phyloP scores from a whole-genome alignment of 208 protist genomes.

The Leishmania guyanensis region DNA sequence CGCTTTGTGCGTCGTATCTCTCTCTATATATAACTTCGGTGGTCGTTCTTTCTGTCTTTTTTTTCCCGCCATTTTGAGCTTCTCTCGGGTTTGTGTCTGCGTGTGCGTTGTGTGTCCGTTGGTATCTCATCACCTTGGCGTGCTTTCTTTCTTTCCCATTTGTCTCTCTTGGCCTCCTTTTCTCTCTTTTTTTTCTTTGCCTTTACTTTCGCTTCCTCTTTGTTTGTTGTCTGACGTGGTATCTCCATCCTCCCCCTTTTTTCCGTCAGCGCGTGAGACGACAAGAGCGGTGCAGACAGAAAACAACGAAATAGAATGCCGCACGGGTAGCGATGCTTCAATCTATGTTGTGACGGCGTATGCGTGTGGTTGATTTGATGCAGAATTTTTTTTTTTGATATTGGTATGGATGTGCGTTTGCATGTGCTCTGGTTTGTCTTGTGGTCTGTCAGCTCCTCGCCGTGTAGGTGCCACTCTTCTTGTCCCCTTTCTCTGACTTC shows the following conservation, averaged over 20 bases:
- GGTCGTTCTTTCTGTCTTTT: not conserved
- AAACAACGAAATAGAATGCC: not conserved
- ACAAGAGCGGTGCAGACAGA: not conserved
- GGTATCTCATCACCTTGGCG: not conserved
- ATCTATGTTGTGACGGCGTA: not conserved
- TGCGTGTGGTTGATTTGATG: not conserved
- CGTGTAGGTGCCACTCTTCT: not conserved
- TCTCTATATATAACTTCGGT: not conserved
- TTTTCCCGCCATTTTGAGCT: not conserved
- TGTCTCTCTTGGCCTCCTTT: not conserved
- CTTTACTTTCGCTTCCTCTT: not conserved
- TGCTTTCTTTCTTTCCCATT: constrained; percentile 2
- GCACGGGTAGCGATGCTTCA: not conserved
- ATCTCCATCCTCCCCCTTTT: not conserved
- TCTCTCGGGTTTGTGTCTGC: not conserved
- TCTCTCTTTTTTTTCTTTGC: not conserved
- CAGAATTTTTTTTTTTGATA: not conserved
- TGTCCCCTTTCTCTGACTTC: not conserved
- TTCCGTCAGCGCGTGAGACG: not conserved
- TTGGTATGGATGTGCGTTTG: not conserved
- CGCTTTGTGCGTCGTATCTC: constrained; percentile 7
- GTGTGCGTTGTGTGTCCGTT: constrained; percentile 5
- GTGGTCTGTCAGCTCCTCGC: not conserved
- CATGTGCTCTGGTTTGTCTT: not conserved
- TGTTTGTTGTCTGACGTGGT: not conserved